Evolutionary conservation across 805 yeast genomes (phyloP), one percentile per base, ranked within the genome.

Genomic region (Cyberlindnera japonica): DNA sequence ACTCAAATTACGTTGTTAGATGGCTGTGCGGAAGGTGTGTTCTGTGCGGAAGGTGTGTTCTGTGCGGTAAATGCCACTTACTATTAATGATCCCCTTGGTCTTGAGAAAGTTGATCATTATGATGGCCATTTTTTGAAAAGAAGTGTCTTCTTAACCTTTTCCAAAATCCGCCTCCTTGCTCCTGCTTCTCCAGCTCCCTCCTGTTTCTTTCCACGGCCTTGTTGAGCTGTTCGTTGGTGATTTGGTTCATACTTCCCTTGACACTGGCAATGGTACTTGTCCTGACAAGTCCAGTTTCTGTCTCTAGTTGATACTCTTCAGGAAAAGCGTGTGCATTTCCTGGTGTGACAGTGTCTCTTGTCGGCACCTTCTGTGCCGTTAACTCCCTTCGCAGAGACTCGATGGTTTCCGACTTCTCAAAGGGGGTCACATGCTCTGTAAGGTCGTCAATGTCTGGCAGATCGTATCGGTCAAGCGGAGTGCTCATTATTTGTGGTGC

Each of bases 261-360:
- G 13, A 37, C 41, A 17, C 33, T 27, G 6, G 35, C 24, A 5
- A 43, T 35, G 15, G 85, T 78, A 40, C 68, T 62, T 13, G 75
- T 75, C 17, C 75, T 79, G 13, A 81, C 86, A 38, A 81, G 62
- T 34, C 87, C 87, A 1, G 86, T 79, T 27, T 67, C 69, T 1
- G 87, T 80, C 61, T 81, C 87, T 50, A 80, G 45, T 14, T 75
- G 71, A 53, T 77, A 81, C 51, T 81, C 87, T 63, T 81, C 86
- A 3, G 86, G 86, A 62, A 81, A 80, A 8, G 75, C 41, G 15
- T 54, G 38, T 11, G 40, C 37, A 19, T 37, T 40, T 13, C 11
- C 18, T 4, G 50, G 53, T 4, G 44, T 41, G 13, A 36, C 40
- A 2, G 31, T 18, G 39, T 49, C 53, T 13, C 33, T 34, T 5